phyloP scores from a whole-genome alignment of 2,329 filamentous ascomycete species.

The Cordyceps pruinosa region DNA sequence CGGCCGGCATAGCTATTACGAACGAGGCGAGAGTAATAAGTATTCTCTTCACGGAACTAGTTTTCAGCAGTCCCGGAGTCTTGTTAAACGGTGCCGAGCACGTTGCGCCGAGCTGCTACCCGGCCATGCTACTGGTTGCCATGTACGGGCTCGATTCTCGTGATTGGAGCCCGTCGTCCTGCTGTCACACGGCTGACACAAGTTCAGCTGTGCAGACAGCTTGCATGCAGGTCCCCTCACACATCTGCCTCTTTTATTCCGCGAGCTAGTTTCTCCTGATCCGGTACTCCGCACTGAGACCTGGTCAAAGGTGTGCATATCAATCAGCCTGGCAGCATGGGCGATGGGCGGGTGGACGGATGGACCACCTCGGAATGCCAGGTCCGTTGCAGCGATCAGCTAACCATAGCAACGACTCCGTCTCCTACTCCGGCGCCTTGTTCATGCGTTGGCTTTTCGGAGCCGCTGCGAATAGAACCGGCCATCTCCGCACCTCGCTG shows the following conservation, averaged over 20 bases:
- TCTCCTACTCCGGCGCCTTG: not conserved
- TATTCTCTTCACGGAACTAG: too few species aligned
- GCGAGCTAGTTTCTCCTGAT: not conserved
- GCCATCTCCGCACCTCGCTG: not conserved
- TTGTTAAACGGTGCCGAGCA: too few species aligned
- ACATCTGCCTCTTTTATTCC: not conserved
- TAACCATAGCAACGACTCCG: too few species aligned
- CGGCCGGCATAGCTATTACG: not conserved
- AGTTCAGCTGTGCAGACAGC: not conserved
- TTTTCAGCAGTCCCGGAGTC: too few species aligned
- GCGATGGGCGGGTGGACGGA: too few species aligned
- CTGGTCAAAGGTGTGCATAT: not conserved
- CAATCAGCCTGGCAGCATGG: not conserved
- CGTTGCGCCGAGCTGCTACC: not conserved
- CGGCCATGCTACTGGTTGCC: not conserved
- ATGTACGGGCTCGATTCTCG: too few species aligned
- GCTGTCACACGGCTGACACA: too few species aligned
- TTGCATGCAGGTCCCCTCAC: not conserved
- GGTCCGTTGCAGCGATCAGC: not conserved
- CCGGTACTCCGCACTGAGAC: not conserved
- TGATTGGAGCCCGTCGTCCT: too few species aligned
- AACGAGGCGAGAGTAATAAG: too few species aligned
- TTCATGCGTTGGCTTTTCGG: constrained; percentile 1
- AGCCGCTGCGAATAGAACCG: constrained; percentile 4
- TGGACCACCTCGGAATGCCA: not conserved